Evolutionary conservation across 2,329 filamentous ascomycete genomes (phyloP), one percentile per base, ranked within the genome.

Genomic region (Apiospora arundinis): DNA sequence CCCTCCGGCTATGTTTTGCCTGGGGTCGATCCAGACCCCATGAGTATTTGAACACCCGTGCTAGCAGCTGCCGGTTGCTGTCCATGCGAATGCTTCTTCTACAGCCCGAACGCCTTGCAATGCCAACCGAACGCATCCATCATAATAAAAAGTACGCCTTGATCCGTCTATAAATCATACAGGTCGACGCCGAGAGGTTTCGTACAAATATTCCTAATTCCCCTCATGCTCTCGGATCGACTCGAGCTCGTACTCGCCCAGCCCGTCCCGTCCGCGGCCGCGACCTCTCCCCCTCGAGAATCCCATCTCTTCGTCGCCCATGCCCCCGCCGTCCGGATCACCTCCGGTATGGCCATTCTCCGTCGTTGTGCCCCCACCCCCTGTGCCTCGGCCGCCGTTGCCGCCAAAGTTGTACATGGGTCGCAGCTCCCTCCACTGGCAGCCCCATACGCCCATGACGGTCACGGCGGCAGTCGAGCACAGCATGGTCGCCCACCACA

Each of bases 351-450:
- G 69, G 42, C 71, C 72, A 40, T 66, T 65, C 52, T 48, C 56
- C 8, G 25, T 67, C n/a, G 69, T 70, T 12, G 67, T 42, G 25
- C 66, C 82, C 8, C 86, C 86, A 6, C 88, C 70, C 60, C 69
- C 74, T 68, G 67, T 71, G 21, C 49, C 75, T n/a, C 79, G 78
- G 63, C 82, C 79, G 48, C 81, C 81, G 11, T 81, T 85, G 2
- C 92, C 92, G 25, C 94, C 94, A 79, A 98, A 98, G 72, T 90
- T 92, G 76, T 45, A 45, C 12, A 98, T 97, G 14, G 96, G 95
- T 78, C 91, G 88, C 70, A 99, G 84, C 82, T 99, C 96, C 73
- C 95, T 88, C 86, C 95, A 97, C 78, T 92, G 94, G 80, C 95
- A 98, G 3, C 92, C 93, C 93, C 95, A 98, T 48, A 97, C 92